Evolutionary conservation across 345 rosid genomes (phyloP), one percentile per base, ranked within the genome.

Genomic region (Camelina laxa): DNA sequence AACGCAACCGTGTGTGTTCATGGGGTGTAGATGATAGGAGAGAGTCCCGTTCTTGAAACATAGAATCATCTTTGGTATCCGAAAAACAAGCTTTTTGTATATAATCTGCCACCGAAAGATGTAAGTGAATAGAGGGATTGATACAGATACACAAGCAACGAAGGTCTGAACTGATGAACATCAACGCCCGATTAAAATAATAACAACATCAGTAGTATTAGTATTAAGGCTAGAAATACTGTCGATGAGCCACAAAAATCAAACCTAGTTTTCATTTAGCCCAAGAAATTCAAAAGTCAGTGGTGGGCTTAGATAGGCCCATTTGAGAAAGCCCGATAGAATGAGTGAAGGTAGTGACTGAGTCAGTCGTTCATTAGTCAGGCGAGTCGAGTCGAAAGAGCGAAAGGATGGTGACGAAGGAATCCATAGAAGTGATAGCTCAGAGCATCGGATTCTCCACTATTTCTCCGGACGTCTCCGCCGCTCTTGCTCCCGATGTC

Each of bases 371-470:
- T 38, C 41, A 14, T 39, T 39, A 42, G 58, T 14, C 73, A 69
- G 16, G 56, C 7, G 44, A 11, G 36, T 15, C 31, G 33, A 53
- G 2, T 57, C 8, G 50, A 35, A 31, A 16, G 62, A 60, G 48
- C 48, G 48, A 16, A 55, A 55, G 30, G 48, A 58, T 54, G 72
- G 83, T 87, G 59, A 84, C 95, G 6, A 89, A 89, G 82, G 97
- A 93, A 79, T 83, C 98, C 36, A 85, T 93, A 42, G 92, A 93
- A 81, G 97, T 93, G 45, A 76, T 89, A 41, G 93, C 98, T 9
- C 96, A 91, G 88, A 90, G 87, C 84, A 82, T 89, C 9, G 98
- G 96, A 62, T 80, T 93, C 65, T 70, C 91, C 57, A 85, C 80
- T 83, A 80, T 89, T 75, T 80, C 95, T 33, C 70, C 97, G 5